A percentile compares a stretch with the other conserved stretches of the same genome.
phyloP scores from a whole-genome alignment of 345 rosid genomes.

The Eucalyptus lansdowneana region DNA sequence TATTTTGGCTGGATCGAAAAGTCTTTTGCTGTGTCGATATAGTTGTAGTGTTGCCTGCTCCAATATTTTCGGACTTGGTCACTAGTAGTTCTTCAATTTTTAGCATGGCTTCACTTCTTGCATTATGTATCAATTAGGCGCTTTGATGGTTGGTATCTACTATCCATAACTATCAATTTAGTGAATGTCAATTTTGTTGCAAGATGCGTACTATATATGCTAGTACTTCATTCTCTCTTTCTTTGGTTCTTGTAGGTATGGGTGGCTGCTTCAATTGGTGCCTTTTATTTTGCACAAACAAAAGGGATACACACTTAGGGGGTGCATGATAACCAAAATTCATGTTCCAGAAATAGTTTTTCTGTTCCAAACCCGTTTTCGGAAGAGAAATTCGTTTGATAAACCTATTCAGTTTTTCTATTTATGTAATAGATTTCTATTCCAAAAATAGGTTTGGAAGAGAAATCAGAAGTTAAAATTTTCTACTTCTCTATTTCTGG shows the following conservation, averaged over 20 bases:
- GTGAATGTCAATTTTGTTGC: rapidly evolving
- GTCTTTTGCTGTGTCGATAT: no score
- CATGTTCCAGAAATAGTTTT: no score
- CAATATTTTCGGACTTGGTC: background rate
- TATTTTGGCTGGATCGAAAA: no score
- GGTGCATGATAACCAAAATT: no score
- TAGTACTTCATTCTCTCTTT: background rate
- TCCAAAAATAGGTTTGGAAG: no score
- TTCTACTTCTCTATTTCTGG: no score
- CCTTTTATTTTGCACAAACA: background rate
- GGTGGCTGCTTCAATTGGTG: background rate
- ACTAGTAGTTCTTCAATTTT: background rate
- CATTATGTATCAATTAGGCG: background rate
- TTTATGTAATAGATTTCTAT: no score
- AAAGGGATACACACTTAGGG: no score
- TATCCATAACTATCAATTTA: background rate
- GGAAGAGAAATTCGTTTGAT: no score
- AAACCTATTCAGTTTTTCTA: no score
- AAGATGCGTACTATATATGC: rapidly evolving
- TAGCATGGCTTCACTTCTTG: rapidly evolving
- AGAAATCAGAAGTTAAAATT: no score
- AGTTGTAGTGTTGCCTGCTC: rapidly evolving
- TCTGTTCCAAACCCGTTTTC: no score
- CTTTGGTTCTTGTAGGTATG: background rate
- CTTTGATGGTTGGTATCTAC: background rate